Base-by-base conservation (phyloP, 228 moss, liverwort and hornwort species). In the Sphagnum fallax region DNA sequence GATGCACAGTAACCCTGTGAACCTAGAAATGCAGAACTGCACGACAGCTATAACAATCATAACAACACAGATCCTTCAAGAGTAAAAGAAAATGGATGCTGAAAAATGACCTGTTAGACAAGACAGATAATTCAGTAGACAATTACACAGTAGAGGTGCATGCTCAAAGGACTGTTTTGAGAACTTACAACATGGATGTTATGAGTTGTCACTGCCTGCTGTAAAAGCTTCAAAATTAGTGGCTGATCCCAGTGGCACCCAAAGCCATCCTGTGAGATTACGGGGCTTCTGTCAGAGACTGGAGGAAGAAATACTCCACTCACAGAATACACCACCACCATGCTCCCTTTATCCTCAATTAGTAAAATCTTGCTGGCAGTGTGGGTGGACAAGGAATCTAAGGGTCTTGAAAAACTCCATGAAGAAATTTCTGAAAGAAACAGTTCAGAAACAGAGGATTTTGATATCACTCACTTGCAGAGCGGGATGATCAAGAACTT, bases 401-500 rank as follows among this genome's bases (percentile, higher is more conserved):
- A 32, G 2, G 32, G 32, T 32, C 32, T 32, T 32, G 32, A 32
- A 32, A 32, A 32, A 32, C 2, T 32, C 32, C 32, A 32, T 32
- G 32, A 32, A 32, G 32, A 32, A 32, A 32, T 32, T 32, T 1
- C 32, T 32, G 32, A 32, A 32, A 32, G 32, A 32, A 32, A 32
- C 32, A 32, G 32, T 32, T 32, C 32, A 13, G 51, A 75, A 50
- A 60, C 0, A 60, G n/a, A 10, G 8, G 8, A 13, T 47, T 53
- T 32, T 32, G 32, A 32, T 32, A 8, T 5, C 53, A 18, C 77
- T 76, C 75, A 93, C 97, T 78, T 97, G 93, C 52, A 98, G 78
- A 61, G 73, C 80, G 70, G 90, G 87, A 80, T 94, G 82, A 75
- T 98, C 90, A 52, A 98, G 60, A 74, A 98, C 76, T 76, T 79